Base-by-base conservation (phyloP, 139 green algal genomes). In the Micractinium sp. region DNA sequence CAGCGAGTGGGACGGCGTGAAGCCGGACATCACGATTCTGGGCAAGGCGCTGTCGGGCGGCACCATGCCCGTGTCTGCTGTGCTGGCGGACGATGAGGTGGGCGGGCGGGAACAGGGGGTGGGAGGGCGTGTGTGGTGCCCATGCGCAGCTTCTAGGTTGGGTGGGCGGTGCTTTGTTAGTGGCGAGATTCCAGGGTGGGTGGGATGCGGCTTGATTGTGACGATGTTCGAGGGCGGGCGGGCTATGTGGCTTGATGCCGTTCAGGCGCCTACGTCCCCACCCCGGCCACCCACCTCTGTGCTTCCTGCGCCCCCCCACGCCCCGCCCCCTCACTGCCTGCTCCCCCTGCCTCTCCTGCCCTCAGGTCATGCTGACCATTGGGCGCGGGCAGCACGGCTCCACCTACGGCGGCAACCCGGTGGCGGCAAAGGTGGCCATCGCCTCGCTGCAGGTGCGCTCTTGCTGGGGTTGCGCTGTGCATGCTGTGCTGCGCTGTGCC, bases 371-470 rank as follows among this genome's bases (percentile, higher is more conserved):
- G 96, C 92, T 98, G 38, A 97, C 95, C 18, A 98, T 99, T 69
- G 91, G 91, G 1, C 86, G 95, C 0, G 97, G 97, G 0, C 95
- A 99, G 93, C 97, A 99, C 89, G 97, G 97, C 77, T 96, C 91
- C 89, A 99, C 97, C 1, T 99, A 98, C 76, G 98, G 98, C 36
- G 98, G 98, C 77, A 99, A 99, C 90, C 98, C 98, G 14, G 88
- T 99, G n/a, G 96, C 95, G 19, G 95, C 95, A 2, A 82, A 86
- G 16, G 98, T 99, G 63, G 98, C 93, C 18, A 94, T 95, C 76
- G 97, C 98, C 9, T 95, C 98, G 3, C 93, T 99, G 29, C 66
- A 98, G 92, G 97, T 97, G 85, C 1, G 78, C 3, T n/a, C 47
- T 56, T 56, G 47, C 9, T 56, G 47, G 47, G 7, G 9, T 9